These are phyloP conservation scores for Coprinellus aureogranulatus DNA, from an alignment of 768 basidiomycete genomes.

Conservation along the genomic window DNA sequence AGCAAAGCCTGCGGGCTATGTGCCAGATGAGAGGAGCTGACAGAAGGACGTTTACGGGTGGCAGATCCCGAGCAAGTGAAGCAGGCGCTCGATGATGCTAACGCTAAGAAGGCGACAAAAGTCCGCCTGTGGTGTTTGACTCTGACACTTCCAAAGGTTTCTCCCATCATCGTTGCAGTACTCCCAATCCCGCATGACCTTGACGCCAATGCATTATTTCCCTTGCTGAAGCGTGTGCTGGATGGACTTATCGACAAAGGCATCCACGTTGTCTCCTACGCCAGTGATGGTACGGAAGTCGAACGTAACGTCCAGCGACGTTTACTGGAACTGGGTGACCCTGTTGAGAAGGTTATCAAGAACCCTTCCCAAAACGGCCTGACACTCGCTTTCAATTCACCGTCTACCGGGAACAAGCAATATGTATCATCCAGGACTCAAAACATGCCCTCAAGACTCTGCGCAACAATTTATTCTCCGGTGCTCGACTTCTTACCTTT, in stretches of 20 bases:
- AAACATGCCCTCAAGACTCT: conserved; percentile 3
- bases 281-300: conserved; percentile 32
- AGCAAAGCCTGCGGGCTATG: too few species aligned
- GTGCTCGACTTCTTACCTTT: conserved; percentile 14
- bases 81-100: too few species aligned
- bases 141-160: conserved; percentile 29
- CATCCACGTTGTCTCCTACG: conserved; percentile 29
- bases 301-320: conserved; percentile 26
- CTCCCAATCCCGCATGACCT: conserved; percentile 23
- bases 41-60: too few species aligned
- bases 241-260: conserved; percentile 20
- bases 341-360: conserved; percentile 1
- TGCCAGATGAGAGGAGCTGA: too few species aligned
- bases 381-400: conserved; percentile 11
- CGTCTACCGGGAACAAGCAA: conserved; percentile 15
- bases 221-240: conserved; percentile 14
- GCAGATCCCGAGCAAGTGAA: too few species aligned
- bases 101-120: too few species aligned
- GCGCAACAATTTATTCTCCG: conserved; percentile 1
- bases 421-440: conserved; percentile 3
- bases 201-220: conserved; percentile 17
- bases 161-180: conserved; percentile 34
- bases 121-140: conserved; percentile 32
- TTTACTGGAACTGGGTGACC: conserved; percentile 6
- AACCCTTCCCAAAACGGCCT: background rate